phyloP scores from a whole-genome alignment of 495 filamentous ascomycete genomes.

The Pyrenopolyporus hunteri region DNA sequence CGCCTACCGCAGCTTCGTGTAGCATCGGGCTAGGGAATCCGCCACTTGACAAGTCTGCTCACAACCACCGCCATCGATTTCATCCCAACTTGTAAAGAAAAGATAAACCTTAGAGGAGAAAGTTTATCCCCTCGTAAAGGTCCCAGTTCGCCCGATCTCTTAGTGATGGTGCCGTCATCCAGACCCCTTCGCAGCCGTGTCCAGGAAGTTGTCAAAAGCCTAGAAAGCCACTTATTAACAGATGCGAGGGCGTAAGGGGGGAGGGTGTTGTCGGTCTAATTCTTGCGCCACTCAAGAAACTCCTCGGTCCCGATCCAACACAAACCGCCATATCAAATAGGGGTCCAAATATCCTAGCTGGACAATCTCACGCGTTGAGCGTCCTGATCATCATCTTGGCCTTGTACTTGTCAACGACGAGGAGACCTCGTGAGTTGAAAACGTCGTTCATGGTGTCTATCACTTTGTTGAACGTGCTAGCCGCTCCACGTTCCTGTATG shows the following conservation, averaged over 20 bases:
- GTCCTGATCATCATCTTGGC: slow-evolving; percentile 71
- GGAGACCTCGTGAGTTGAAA: slow-evolving; percentile 62
- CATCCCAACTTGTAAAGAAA: neutral
- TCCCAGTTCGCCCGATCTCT: too few relatives aligned
- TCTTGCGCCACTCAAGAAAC: neutral
- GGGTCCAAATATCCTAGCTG: neutral
- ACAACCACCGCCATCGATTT: neutral
- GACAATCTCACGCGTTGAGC: slow-evolving; percentile 45
- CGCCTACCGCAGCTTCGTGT: neutral
- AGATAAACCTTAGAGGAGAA: neutral
- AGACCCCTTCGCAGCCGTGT: neutral
- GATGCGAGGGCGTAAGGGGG: neutral
- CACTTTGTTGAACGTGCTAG: slow-evolving; percentile 80
- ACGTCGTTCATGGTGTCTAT: slow-evolving; percentile 72
- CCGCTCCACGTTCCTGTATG: slow-evolving; percentile 86
- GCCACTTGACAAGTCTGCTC: neutral
- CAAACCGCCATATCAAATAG: neutral
- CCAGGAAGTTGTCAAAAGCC: slow-evolving; percentile 2
- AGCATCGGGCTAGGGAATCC: neutral
- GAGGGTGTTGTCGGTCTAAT: neutral
- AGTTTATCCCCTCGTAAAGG: too few relatives aligned
- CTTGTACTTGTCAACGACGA: slow-evolving; percentile 73
- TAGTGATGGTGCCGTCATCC: neutral
- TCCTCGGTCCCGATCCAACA: neutral
- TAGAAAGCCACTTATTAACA: neutral